Evolutionary conservation across 2,329 filamentous ascomycete species (phyloP), one percentile per base, ranked within the genome.

Genomic region (Monosporascus sp.): DNA sequence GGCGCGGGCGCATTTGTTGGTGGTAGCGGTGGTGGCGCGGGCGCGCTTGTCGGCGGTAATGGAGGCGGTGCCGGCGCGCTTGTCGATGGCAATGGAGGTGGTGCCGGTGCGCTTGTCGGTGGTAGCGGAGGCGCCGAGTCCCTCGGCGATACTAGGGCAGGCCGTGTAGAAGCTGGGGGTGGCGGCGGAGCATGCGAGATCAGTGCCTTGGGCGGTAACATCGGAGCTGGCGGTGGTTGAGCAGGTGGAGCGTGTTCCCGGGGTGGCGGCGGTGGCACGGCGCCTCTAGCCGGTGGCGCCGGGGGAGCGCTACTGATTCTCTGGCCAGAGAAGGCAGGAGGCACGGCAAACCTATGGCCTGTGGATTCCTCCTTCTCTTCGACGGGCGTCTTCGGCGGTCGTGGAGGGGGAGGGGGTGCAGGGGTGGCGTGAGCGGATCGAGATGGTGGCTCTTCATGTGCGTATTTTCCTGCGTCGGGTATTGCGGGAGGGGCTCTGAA

Each of bases 401-500:
- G 75, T 15, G 84, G 85, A 11, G 87, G 86, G 38, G 87, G 86
- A 24, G 85, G 82, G 28, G 87, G 86, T 1, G 81, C 85, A 31
- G 84, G 76, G 48, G 76, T 76, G 9, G 76, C 62, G 63, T 60
- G 78, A 52, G 62, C 65, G 15, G 68, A 71, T 65, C 60, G 72
- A 67, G 56, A 73, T 68, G 64, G 78, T 70, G 65, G 75, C 62
- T 69, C 80, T 67, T 52, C 71, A 72, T 86, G 78, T 3, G 88
- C 91, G 66, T 84, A 94, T 71, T 90, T 96, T 38, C 94, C 94
- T 54, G 94, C 94, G 69, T 96, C 92, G 52, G 90, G 84, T 55
- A 97, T 73, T 2, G 93, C 89, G 37, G 94, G 94, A 46, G 94
- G 94, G 8, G 90, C 93, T 59, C 85, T 81, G 74, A 96, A 97